Percentiles rank a stretch among this genome's conserved stretches.
Evolutionary conservation across 257 asterid genomes (phyloP).

Genomic region (Rubia yunnanensis): DNA sequence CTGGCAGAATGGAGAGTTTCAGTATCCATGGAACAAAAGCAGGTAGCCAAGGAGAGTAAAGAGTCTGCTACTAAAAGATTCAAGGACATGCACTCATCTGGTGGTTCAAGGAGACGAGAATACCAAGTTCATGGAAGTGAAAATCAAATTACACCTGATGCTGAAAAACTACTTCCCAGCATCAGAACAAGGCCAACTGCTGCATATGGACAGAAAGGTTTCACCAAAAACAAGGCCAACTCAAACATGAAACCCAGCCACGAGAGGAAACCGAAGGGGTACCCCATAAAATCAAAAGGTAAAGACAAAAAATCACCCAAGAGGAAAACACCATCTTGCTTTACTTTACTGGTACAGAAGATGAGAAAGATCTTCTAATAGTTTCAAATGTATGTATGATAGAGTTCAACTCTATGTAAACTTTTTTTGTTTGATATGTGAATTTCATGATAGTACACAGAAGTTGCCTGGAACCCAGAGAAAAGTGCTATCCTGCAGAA

Average conservation of each 20-base stretch:
- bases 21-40: slow-evolving; percentile 31
- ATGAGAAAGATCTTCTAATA: slow-evolving; percentile 1
- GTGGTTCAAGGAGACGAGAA: slow-evolving; percentile 6
- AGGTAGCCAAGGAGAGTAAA: slow-evolving; percentile 37
- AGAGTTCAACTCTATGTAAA: slow-evolving; percentile 1
- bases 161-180: background rate
- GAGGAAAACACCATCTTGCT: slow-evolving; percentile 11
- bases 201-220: background rate
- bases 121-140: background rate
- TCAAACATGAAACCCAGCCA: background rate
- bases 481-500: background rate
- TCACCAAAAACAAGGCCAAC: background rate
- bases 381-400: slow-evolving; percentile 5
- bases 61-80: slow-evolving; percentile 29
- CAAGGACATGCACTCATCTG: background rate
- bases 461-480: slow-evolving; percentile 3
- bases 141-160: slow-evolving; percentile 2
- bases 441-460: background rate
- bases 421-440: background rate
- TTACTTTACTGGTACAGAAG: slow-evolving; percentile 12
- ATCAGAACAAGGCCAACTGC: background rate
- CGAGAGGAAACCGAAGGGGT: slow-evolving; percentile 3
- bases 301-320: background rate
- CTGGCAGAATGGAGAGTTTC: slow-evolving; percentile 34
- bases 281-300: background rate